A percentile compares a stretch with the other conserved stretches of the same genome.
These are phyloP conservation scores for Diaporthe vexans DNA, from an alignment of 2,329 filamentous ascomycete genomes.

Conservation along the genomic window DNA sequence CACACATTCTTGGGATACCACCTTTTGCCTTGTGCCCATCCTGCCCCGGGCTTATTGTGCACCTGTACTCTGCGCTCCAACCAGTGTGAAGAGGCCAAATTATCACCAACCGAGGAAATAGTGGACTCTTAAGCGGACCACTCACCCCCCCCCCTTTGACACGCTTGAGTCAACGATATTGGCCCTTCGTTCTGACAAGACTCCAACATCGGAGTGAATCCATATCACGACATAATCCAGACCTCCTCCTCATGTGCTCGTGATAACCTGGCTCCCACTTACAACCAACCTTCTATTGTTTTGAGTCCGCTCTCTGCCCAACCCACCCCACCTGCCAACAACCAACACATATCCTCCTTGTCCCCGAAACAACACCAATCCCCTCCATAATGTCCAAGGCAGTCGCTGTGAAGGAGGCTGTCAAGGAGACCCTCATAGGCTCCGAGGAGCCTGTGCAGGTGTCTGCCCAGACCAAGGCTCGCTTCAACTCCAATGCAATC, in stretches of 20 bases:
- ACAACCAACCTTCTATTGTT: slow-evolving; percentile 2
- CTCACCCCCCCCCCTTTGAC: slow-evolving; percentile 18
- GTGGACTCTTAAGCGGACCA: slow-evolving; percentile 17
- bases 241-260: slow-evolving; percentile 27
- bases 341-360: background rate
- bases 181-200: background rate
- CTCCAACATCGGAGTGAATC: background rate
- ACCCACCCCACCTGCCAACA: background rate
- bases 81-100: slow-evolving; percentile 34
- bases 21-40: background rate
- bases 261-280: slow-evolving; percentile 13
- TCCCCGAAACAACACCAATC: slow-evolving; percentile 3
- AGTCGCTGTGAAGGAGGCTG: slow-evolving; percentile 72
- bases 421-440: slow-evolving; percentile 86
- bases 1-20: background rate
- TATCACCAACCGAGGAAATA: slow-evolving; percentile 21
- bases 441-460: slow-evolving; percentile 69
- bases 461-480: slow-evolving; percentile 80
- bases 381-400: slow-evolving; percentile 57
- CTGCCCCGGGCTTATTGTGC: background rate
- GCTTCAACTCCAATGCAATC: slow-evolving; percentile 82
- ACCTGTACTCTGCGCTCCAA: background rate
- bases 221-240: slow-evolving; percentile 12
- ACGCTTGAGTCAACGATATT: slow-evolving; percentile 20
- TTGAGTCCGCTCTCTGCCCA: background rate